phyloP scores from a whole-genome alignment of 306 rosid genomes.

The Cicer chorassanicum region DNA sequence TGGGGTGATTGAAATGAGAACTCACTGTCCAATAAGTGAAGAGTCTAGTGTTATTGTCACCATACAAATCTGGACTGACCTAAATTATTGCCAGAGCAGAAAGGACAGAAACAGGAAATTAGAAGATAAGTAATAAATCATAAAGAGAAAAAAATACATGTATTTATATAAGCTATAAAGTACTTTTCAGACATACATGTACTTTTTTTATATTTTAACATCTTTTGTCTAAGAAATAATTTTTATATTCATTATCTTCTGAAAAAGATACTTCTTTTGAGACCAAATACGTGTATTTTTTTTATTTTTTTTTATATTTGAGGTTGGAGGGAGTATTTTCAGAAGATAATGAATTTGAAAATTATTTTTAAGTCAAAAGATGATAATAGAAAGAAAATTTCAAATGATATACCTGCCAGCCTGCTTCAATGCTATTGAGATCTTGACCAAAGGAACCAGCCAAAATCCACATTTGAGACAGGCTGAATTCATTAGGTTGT shows the following conservation, averaged over 20 bases:
- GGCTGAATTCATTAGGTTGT: slow-evolving; percentile 62
- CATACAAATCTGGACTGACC: slow-evolving; percentile 67
- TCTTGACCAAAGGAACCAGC: slow-evolving; percentile 62
- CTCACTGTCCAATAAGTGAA: slow-evolving; percentile 70
- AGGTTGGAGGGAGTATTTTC: background rate
- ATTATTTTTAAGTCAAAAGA: slow-evolving; percentile 13
- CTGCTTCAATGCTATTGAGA: slow-evolving; percentile 68
- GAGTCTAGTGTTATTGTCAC: slow-evolving; percentile 64
- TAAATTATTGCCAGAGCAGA: slow-evolving; percentile 41
- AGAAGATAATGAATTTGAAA: slow-evolving; percentile 30
- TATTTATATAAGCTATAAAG: too few species aligned
- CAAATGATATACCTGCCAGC: slow-evolving; percentile 65
- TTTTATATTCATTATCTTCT: too few species aligned
- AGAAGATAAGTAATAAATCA: slow-evolving; percentile 22
- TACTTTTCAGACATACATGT: too few species aligned
- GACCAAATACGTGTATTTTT: too few species aligned
- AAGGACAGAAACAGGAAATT: slow-evolving; percentile 38
- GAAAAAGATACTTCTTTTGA: too few species aligned
- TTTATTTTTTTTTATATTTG: too few species aligned
- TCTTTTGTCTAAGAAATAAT: too few species aligned
- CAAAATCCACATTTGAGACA: slow-evolving; percentile 63
- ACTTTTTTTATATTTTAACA: too few species aligned
- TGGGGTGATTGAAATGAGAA: slow-evolving; percentile 22
- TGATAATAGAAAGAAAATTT: slow-evolving; percentile 27
- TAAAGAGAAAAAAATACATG: too few species aligned